Evolutionary conservation across 75 land plant species (phyloP).

Genomic region (Cupressus sempervirens): DNA sequence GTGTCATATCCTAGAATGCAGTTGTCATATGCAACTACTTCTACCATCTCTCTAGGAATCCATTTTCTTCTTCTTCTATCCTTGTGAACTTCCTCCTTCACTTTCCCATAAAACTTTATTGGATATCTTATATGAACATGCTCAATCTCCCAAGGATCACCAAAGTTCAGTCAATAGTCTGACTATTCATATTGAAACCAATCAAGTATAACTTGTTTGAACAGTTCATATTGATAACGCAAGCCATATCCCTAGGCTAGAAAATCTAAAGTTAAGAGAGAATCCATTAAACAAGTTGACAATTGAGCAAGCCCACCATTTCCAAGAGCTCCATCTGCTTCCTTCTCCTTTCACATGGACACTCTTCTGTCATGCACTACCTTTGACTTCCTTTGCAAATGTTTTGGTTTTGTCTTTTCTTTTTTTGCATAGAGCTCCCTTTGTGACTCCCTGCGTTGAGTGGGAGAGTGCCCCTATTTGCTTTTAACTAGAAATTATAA

Average conservation of each 20-base stretch:
- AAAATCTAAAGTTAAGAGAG: conserved; percentile 66
- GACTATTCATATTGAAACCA: conserved; percentile 79
- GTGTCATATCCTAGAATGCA: conserved; percentile 86
- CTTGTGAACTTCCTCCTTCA: conserved; percentile 43
- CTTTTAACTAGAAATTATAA: no score
- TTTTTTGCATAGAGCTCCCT: no score
- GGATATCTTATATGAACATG: conserved; percentile 70
- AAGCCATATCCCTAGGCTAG: conserved; percentile 89
- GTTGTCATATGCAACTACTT: conserved; percentile 85
- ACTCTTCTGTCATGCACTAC: no score
- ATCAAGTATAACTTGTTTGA: conserved; percentile 63
- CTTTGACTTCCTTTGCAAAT: no score
- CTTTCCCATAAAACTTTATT: conserved; percentile 75
- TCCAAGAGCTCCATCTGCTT: conserved; percentile 80
- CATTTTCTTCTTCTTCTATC: conserved; percentile 45
- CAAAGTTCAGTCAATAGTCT: conserved; percentile 83
- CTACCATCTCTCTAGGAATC: conserved; percentile 73
- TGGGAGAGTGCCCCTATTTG: no score
- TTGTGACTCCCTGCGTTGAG: no score
- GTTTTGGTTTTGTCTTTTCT: no score
- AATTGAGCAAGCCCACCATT: conserved; percentile 86
- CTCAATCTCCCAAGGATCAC: conserved; percentile 88
- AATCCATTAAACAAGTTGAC: conserved; percentile 80
- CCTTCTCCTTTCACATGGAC: no score
- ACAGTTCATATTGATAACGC: conserved; percentile 77